Base-by-base conservation (phyloP, 352 stramenopile species). In the Pythium monospermum region DNA sequence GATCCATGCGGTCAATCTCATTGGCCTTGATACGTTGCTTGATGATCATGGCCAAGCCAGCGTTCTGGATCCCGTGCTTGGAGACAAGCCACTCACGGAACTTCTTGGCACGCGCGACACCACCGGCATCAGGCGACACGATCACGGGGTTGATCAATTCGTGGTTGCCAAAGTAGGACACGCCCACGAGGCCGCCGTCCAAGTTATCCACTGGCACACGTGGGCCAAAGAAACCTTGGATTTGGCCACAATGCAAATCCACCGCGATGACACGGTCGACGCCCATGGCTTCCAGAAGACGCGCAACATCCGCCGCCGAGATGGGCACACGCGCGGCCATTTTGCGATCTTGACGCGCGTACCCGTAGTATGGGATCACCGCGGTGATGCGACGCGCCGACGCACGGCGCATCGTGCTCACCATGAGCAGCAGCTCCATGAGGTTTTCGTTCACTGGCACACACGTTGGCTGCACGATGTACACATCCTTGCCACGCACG, bases 31-130 rank as follows among this genome's bases (percentile, higher is more conserved):
- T 90, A 62, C 97, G 91, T 85, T 99, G 97, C 80, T 99, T 99
- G 74, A 99, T 98, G 85, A 99, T 99, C 97, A 99, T 99, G 36
- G 97, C 97, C 22, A 99, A 85, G 10, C 96, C 95, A 38, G 97
- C 96, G 71, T 99, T 97, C 39, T 93, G 83, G 46, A 98, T 85
- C 6, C 97, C 95, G 73, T 98, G 94, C 73, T 99, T 98, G 62
- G 94, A 88, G 31, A 95, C 87, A 28, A 99, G 91, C 66, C 96
- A 98, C 73, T 99, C 97, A 47, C 98, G 97, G 76, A 99, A 99
- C 76, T 99, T 98, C 80, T 99, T 99, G 42, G 97, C 97, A 51
- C 97, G 89, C 28, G 98, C 98, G 27, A 99, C 97, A 66, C 97
- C 97, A 30, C 97, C 97, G 37, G 97, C 97, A 73, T 99, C 97